Percentiles rank a stretch among this genome's conserved stretches.
These are phyloP conservation scores for Ceratobasidium sp. DNA, from an alignment of 1,284 basidiomycete genomes.

Conservation along the genomic window DNA sequence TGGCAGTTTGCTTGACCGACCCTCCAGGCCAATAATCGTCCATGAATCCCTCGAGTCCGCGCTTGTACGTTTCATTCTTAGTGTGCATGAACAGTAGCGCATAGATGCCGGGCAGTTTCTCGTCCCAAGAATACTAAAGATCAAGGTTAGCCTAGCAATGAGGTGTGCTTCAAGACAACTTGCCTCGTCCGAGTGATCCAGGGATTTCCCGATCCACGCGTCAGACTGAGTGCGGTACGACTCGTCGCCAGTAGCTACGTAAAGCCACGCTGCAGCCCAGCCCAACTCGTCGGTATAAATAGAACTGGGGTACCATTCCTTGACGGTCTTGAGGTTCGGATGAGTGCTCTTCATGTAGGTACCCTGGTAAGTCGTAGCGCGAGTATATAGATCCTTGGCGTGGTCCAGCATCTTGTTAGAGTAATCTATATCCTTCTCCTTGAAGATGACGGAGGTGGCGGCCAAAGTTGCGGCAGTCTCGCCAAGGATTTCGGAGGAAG, in stretches of 20 bases:
- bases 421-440: conserved; percentile 39
- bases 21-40: conserved; percentile 42
- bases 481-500: conserved; percentile 45
- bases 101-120: conserved; percentile 43
- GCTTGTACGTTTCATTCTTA: conserved; percentile 41
- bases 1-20: conserved; percentile 43
- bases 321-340: conserved; percentile 43
- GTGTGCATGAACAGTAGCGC: conserved; percentile 39
- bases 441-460: conserved; percentile 44
- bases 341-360: conserved; percentile 44
- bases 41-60: conserved; percentile 37
- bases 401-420: conserved; percentile 40
- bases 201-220: conserved; percentile 39
- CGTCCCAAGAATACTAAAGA: conserved; percentile 44
- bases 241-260: conserved; percentile 43
- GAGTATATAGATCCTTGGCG: conserved; percentile 43
- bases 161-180: background rate
- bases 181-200: conserved; percentile 41
- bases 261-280: conserved; percentile 44
- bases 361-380: conserved; percentile 43
- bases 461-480: conserved; percentile 43
- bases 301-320: conserved; percentile 45
- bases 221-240: conserved; percentile 36
- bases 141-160: background rate
- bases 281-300: conserved; percentile 43